Evolutionary conservation across 805 yeast genomes (phyloP), one percentile per base, ranked within the genome.

Genomic region (Candida andamanensis): DNA sequence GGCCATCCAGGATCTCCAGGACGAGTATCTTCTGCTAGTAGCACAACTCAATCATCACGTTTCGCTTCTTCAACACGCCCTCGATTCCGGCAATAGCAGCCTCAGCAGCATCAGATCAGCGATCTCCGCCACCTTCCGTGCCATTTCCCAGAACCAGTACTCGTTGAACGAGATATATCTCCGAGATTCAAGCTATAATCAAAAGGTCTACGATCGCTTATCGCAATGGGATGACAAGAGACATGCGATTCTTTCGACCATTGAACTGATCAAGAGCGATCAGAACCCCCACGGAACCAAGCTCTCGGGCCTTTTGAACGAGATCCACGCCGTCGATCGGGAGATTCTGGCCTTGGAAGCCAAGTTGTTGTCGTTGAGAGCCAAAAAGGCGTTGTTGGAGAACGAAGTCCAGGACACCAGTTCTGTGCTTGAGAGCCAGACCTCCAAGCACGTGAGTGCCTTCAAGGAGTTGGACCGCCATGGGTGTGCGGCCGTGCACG

Each of bases 381-480:
- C 41, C 2, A 67, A 64, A 44, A 62, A 62, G 30, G 40, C 35
- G 8, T 36, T 60, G 3, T 32, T 74, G 1, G 42, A 46, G 7
- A 32, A 41, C 7, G 78, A 73, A 42, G 50, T 73, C 17, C 52
- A 57, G 16, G 63, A 61, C 13, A 62, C 78, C 1, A 64, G 69
- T 41, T 72, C 78, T 2, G 60, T 74, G 3, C 41, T 74, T 16
- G 79, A 74, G 34, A 67, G 73, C 35, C 63, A 58, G 39, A 47
- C 74, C 0, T 65, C 73, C 9, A 60, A 60, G 25, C 69, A 65
- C 37, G 63, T 63, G 11, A 67, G 67, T 22, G 45, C 61, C 17
- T 63, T 71, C 28, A 54, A 53, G 17, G 52, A 50, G 4, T 47
- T 69, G 16, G 75, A 70, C 28, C 34, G 24, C 2, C 41, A 48